Evolutionary conservation across 2,329 filamentous ascomycete genomes (phyloP), one percentile per base, ranked within the genome.

Genomic region (Diaporthe helianthi): DNA sequence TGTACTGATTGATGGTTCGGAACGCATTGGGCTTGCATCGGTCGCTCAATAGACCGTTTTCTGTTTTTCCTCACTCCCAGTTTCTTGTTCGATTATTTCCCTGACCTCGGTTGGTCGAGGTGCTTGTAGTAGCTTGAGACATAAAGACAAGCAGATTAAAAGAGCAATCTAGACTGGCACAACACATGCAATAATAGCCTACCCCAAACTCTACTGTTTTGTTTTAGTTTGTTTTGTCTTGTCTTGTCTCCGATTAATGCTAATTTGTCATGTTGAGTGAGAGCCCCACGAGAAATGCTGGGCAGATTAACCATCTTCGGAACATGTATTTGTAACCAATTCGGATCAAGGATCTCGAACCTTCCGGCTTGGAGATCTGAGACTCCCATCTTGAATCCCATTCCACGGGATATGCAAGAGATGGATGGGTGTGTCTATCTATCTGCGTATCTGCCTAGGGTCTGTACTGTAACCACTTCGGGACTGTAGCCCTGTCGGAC

Each of bases 21-120:
- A 58, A 47, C 53, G 29, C 49, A 60, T 66, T 52, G 33, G 52
- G 61, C 54, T 55, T 47, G 52, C 44, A 66, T 58, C 24, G 64
- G 38, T 65, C 64, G 41, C 29, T 58, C 52, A 66, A 66, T 69
- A 69, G 67, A 66, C 41, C 38, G 36, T 33, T n/a, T n/a, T n/a
- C n/a, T 36, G 26, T 33, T 26, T 49, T 49, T 36, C 26, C 36
- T 44, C 29, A 38, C 58, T 44, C 29, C 55, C 58, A 63, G n/a
- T 49, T 33, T 17, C 52, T 55, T 47, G 44, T 63, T 63, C 26
- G 44, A 12, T 60, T 36, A 47, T 38, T n/a, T 4, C 33, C 38
- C 12, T 44, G 26, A 26, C 31, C 55, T 24, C 15, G 36, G 36
- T 15, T 7, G 26, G 22, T 24, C 9, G 33, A 29, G 38, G 29